Base-by-base conservation (phyloP, 2,329 filamentous ascomycete genomes). In the Botrytis squamosa region DNA sequence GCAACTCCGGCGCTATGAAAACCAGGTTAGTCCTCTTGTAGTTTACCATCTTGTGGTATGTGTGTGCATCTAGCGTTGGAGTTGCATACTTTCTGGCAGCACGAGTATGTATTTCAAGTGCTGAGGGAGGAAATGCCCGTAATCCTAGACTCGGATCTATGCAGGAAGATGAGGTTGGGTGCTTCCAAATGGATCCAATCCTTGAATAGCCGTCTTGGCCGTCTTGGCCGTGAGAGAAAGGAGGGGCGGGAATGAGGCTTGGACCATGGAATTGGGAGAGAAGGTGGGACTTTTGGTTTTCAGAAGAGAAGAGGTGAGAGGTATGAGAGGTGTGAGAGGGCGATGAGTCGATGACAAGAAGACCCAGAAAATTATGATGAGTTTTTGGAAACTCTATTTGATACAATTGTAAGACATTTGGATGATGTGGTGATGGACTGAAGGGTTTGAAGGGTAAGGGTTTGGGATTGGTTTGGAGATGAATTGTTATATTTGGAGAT, bases 91-190 rank as follows among this genome's bases (percentile, higher is more conserved):
- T n/a, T n/a, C n/a, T n/a, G n/a, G n/a, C n/a, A n/a, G n/a, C n/a
- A n/a, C n/a, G n/a, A n/a, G n/a, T n/a, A 29, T 29, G 29, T 29
- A 52, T 52, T 52, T 52, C 49, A 52, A 52, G 49, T 25, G 20
- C 44, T 46, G 10, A 22, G 20, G 22, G 1, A n/a, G 49, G 52
- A 55, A 55, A 55, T 29, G 52, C 0, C 52, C 25, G 52, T 29
- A 63, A 63, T 63, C 60, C 60, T 42, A n/a, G 60, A 63, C 60
- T 63, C 60, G 60, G 60, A 63, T 63, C 60, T 63, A 12, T 63
- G 60, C 60, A 63, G 60, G n/a, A n/a, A n/a, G 16, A 38, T 42
- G 25, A 55, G n/a, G 5, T 55, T n/a, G 6, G 12, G 10, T 16
- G 25, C 14, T 63, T 29, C 59, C 22, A 8, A n/a, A 62, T 38